Evolutionary conservation across 352 stramenopile species (phyloP), one percentile per base, ranked within the genome.

Genomic region (Phytophthora sp.): DNA sequence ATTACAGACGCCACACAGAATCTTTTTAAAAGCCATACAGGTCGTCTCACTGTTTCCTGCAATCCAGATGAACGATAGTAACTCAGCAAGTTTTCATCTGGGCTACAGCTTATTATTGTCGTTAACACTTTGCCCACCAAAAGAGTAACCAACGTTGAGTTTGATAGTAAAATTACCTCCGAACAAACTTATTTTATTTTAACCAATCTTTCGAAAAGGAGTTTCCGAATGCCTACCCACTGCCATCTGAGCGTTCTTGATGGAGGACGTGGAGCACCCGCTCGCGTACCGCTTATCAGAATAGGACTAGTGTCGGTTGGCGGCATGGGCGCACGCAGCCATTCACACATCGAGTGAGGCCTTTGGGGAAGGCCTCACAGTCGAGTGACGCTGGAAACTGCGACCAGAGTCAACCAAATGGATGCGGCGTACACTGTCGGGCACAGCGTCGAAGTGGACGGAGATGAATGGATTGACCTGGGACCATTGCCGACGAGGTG

Each of bases 391-490:
- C n/a, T 23, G 20, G 36, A 23, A 33, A 59, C 7, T 46, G 58
- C n/a, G 69, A 72, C 42, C 65, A 36, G 15, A 49, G 39, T n/a
- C 18, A n/a, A 9, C 5, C 20, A 51, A 41, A 60, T 63, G 57
- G 53, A 72, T 20, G 15, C 47, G 18, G 49, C 41, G 29, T 67
- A 55, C 29, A 59, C 58, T 30, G 63, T 76, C 9, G 66, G 64
- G 42, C 39, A 36, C 15, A 78, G 65, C 41, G 47, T 73, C n/a
- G 63, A 71, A 5, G 53, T 69, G 29, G 61, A 79, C 21, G 54
- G 55, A 3, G 58, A 70, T 46, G 79, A 86, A 39, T 90, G 81
- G 81, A 80, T 88, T 35, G 68, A 86, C 13, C 29, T 90, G 5
- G 59, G 59, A 26, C 54, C 36, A 3, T 16, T 55, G 23, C 50